Evolutionary conservation across 2,329 filamentous ascomycete genomes (phyloP).

Genomic region (Penicillium sp.): DNA sequence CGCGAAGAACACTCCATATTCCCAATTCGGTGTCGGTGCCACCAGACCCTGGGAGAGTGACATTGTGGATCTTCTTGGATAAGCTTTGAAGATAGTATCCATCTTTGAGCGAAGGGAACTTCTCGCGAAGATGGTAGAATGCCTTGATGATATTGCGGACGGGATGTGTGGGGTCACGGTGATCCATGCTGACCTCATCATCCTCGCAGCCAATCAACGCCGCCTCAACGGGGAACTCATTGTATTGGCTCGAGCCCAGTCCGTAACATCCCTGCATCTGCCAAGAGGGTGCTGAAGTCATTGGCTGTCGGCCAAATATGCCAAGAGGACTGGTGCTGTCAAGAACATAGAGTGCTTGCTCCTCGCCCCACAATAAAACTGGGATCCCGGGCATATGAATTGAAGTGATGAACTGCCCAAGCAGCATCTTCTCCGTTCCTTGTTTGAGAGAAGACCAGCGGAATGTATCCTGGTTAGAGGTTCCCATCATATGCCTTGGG

Average conservation of each 20-base stretch:
- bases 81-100: slow-evolving; percentile 57
- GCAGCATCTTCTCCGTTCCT: slow-evolving; percentile 58
- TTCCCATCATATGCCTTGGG: slow-evolving; percentile 64
- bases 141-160: slow-evolving; percentile 61
- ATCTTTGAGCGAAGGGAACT: slow-evolving; percentile 61
- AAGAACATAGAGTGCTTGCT: slow-evolving; percentile 64
- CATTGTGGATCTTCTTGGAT: slow-evolving; percentile 55
- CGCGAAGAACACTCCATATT: slow-evolving; percentile 61
- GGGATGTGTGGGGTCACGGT: slow-evolving; percentile 63
- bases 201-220: slow-evolving; percentile 58
- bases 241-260: slow-evolving; percentile 58
- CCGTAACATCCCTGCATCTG: slow-evolving; percentile 64
- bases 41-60: slow-evolving; percentile 56
- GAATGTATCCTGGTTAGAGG: slow-evolving; percentile 67
- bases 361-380: slow-evolving; percentile 65
- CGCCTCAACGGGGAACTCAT: slow-evolving; percentile 57
- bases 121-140: slow-evolving; percentile 61
- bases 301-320: slow-evolving; percentile 64
- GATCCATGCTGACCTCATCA: slow-evolving; percentile 58
- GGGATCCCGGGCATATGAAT: slow-evolving; percentile 63
- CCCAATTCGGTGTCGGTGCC: slow-evolving; percentile 56
- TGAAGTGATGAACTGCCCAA: slow-evolving; percentile 61
- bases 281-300: slow-evolving; percentile 63
- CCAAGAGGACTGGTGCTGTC: slow-evolving; percentile 67
- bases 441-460: slow-evolving; percentile 59